Evolutionary conservation across 768 basidiomycete genomes (phyloP), one percentile per base, ranked within the genome.

Genomic region (Gyrodon lividus): DNA sequence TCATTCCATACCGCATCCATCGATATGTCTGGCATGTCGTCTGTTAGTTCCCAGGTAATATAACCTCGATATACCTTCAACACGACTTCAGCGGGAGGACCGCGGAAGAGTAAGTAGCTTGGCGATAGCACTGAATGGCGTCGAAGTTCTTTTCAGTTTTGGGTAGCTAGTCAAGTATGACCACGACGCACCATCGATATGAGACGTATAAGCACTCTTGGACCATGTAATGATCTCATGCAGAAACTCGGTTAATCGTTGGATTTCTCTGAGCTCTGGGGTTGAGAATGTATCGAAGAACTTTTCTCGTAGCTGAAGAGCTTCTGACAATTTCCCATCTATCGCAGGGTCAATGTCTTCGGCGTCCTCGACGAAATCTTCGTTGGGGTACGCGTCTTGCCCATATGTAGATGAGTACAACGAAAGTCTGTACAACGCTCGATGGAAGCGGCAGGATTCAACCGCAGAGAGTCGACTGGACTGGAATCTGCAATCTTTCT

Each of bases 401-500:
- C 43, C 49, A 13, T 55, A 43, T 19, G 46, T 30, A 13, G 50
- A 44, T 6, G 50, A 20, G 23, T 45, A 56, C 5, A 64, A 37
- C 53, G 57, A 65, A 37, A 62, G 53, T 6, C 67, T 55, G 46
- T 68, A 65, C 43, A 66, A 35, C 8, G 63, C 69, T 12, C 62
- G 46, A 3, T 46, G 46, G 46, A 70, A 69, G n/a, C 59, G 62
- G 5, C 48, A 16, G 10, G 69, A 67, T 51, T 76, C 74, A 6
- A 17, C 43, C 6, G 48, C 35, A 13, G 65, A 51, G 9, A 76
- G 61, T n/a, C 46, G 54, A 46, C 68, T 72, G 13, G 46, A 56
- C 5, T 30, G 35, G 22, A 61, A 69, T 5, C 53, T 52, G 16
- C 69, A 68, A 46, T 73, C 68, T 57, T 73, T 71, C 56, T 70